Percentiles rank a stretch among this genome's conserved stretches.
Conservation (phyloP, 2,329 filamentous ascomycete species). For the Cladosporium sp. region DNA sequence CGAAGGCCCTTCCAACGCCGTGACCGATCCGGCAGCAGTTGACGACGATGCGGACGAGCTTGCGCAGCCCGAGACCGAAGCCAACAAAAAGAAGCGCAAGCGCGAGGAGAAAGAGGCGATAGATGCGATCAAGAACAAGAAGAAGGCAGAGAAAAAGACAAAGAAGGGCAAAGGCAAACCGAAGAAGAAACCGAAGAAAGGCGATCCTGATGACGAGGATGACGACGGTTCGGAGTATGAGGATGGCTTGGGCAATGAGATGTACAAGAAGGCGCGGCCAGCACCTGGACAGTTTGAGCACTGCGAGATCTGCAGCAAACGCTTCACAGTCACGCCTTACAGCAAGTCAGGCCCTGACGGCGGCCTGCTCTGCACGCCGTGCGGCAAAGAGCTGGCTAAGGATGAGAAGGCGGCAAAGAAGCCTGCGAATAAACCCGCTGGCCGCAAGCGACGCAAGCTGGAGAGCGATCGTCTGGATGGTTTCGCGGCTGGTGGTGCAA, state of each 20-base stretch:
- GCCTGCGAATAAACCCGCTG: slow-evolving; percentile 58
- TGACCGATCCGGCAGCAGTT: slow-evolving; percentile 32
- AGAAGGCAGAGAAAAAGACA: slow-evolving; percentile 29
- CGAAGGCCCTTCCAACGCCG: slow-evolving; percentile 33
- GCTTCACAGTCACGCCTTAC: slow-evolving; percentile 92
- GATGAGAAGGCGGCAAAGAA: slow-evolving; percentile 64
- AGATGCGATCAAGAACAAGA: slow-evolving; percentile 45
- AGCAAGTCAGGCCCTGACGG: slow-evolving; percentile 80
- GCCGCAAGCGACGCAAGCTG: slow-evolving; percentile 69
- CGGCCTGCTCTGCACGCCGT: slow-evolving; percentile 80
- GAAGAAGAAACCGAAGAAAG: slow-evolving; percentile 48
- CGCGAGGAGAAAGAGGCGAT: slow-evolving; percentile 54
- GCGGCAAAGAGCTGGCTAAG: slow-evolving; percentile 72
- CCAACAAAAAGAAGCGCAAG: slow-evolving; percentile 56
- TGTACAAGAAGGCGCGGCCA: slow-evolving; percentile 60
- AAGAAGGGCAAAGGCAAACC: slow-evolving; percentile 50
- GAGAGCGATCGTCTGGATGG: slow-evolving; percentile 88
- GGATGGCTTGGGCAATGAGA: slow-evolving; percentile 50
- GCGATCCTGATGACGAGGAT: slow-evolving; percentile 42
- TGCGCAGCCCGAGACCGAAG: slow-evolving; percentile 42
- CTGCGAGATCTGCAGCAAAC: slow-evolving; percentile 80
- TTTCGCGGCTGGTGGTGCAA: slow-evolving; percentile 63
- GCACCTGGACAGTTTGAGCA: slow-evolving; percentile 86
- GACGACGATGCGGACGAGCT: slow-evolving; percentile 33
- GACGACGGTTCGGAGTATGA: slow-evolving; percentile 48